phyloP scores from a whole-genome alignment of 352 stramenopile species.

The Phytophthora europaea region DNA sequence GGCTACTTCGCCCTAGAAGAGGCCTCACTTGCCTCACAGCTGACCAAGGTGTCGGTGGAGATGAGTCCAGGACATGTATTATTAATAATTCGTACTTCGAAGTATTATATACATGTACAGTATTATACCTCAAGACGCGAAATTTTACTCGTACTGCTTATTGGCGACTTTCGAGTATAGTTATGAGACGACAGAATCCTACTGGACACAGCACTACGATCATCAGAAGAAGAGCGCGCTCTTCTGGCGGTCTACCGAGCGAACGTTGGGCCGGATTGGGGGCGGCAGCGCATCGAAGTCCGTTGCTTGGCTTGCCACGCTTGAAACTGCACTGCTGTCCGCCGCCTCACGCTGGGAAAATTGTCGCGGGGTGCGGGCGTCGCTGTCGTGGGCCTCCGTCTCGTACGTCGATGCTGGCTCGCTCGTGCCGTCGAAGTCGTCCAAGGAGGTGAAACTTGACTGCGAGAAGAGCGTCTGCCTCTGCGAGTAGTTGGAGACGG shows the following conservation, averaged over 20 bases:
- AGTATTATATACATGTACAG: too few species aligned
- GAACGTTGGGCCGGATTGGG: conserved; percentile 25
- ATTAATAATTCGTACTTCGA: too few species aligned
- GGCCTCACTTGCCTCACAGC: neutral
- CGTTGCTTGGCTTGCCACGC: neutral
- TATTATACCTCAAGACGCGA: too few species aligned
- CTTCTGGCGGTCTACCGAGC: conserved; percentile 19
- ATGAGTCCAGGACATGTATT: too few species aligned
- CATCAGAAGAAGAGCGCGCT: conserved; percentile 27
- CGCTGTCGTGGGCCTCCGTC: conserved; percentile 20
- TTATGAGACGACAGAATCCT: neutral
- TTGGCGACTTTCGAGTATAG: neutral
- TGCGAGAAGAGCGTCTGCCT: conserved; percentile 57
- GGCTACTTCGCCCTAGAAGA: neutral
- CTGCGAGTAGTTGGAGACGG: conserved; percentile 50
- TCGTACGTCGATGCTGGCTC: conserved; percentile 33
- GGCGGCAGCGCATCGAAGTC: conserved; percentile 16
- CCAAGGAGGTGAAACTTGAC: conserved; percentile 39
- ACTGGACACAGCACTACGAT: neutral
- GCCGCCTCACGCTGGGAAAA: conserved; percentile 14
- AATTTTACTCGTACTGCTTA: neutral
- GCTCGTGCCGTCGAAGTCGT: conserved; percentile 46
- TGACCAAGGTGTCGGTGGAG: neutral
- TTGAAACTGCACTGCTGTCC: conserved; percentile 6
- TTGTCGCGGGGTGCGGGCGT: conserved; percentile 8